These are phyloP conservation scores for Rhynchospora pubera DNA, from an alignment of 176 grass and related monocot species.

Conservation along the genomic window DNA sequence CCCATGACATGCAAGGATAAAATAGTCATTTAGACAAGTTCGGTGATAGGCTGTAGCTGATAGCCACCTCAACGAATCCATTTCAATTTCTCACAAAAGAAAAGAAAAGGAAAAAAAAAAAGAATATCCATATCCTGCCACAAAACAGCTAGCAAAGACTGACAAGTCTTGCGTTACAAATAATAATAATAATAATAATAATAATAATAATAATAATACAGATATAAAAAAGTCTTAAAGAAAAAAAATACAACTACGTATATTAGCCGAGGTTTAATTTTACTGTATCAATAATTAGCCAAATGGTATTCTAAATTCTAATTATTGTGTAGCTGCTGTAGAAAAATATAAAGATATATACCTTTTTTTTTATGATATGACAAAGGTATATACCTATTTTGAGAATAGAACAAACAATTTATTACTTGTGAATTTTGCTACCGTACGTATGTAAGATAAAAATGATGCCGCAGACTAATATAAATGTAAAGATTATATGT, in stretches of 20 bases:
- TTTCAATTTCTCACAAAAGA: too few species aligned
- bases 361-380: neutral
- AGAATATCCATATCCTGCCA: neutral
- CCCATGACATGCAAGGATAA: conserved; percentile 6
- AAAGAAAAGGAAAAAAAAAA: too few species aligned
- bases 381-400: neutral
- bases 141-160: neutral
- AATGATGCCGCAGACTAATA: neutral
- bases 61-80: conserved; percentile 1
- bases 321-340: too few species aligned
- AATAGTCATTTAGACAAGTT: conserved; percentile 5
- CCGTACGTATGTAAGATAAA: neutral
- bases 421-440: neutral
- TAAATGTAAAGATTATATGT: neutral
- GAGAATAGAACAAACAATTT: neutral
- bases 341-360: too few species aligned
- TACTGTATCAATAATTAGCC: neutral
- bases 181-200: too few species aligned
- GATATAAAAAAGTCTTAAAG: neutral
- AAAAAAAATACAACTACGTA: neutral
- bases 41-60: too few species aligned
- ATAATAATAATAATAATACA: neutral
- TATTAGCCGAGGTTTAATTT: neutral
- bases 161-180: neutral
- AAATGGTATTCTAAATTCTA: too few species aligned